Conservation (phyloP, 1,139 yeast genomes). For the Yarrowia galli region DNA sequence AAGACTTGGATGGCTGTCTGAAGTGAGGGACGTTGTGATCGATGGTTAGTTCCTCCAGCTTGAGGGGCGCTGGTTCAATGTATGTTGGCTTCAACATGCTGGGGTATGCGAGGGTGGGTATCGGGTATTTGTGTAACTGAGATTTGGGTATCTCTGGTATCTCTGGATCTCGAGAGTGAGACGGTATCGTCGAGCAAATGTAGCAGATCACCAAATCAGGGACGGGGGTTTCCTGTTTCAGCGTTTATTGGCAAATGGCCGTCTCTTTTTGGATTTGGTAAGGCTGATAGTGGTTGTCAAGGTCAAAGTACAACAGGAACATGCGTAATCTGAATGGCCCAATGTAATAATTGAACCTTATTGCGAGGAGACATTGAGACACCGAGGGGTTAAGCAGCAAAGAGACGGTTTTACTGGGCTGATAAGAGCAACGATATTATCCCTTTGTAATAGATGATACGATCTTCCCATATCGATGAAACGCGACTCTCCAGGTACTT, state of each 20-base stretch:
- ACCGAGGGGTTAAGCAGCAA: not conserved
- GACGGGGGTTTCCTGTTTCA: slow-evolving; percentile 29
- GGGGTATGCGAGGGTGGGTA: slow-evolving; percentile 11
- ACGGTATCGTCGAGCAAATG: slow-evolving; percentile 34
- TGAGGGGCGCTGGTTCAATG: not conserved
- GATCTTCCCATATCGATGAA: no score
- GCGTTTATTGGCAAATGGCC: slow-evolving; percentile 8
- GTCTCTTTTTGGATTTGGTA: slow-evolving; percentile 27
- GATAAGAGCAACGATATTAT: no score
- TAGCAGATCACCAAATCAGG: slow-evolving; percentile 31
- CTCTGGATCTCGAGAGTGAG: slow-evolving; percentile 9
- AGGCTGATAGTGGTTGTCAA: slow-evolving; percentile 25
- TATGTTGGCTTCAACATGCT: slow-evolving; percentile 22
- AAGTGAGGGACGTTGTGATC: slow-evolving; percentile 7
- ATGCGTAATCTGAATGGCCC: slow-evolving; percentile 19
- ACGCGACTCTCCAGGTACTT: no score
- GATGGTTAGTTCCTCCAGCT: slow-evolving; percentile 1
- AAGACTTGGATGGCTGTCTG: not conserved
- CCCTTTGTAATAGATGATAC: no score
- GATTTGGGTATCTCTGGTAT: slow-evolving; percentile 22
- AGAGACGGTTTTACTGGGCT: not conserved
- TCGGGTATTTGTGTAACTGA: slow-evolving; percentile 24
- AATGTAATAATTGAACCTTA: slow-evolving; percentile 19
- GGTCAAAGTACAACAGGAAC: slow-evolving; percentile 8
- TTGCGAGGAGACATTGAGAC: not conserved